These are phyloP conservation scores for Blastocystis sp. DNA, from an alignment of 352 stramenopile genomes.

Conservation along the genomic window DNA sequence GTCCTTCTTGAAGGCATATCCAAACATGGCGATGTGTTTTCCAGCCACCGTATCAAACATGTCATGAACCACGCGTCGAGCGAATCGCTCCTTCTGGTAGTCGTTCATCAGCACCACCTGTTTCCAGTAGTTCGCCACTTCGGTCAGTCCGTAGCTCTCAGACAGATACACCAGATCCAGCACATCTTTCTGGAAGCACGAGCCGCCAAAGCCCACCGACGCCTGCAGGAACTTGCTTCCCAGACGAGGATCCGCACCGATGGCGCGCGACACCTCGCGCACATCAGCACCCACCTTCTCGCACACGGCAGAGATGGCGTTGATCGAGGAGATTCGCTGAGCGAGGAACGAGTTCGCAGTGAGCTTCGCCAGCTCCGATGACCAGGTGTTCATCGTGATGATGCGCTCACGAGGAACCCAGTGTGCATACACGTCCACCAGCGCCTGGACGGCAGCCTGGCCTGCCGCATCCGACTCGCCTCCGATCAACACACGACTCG, in stretches of 20 bases:
- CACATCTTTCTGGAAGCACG: slow-evolving; percentile 99
- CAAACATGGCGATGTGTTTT: slow-evolving; percentile 98
- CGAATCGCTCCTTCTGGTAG: slow-evolving; percentile 98
- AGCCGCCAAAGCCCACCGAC: slow-evolving; percentile 95
- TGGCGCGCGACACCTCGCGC: slow-evolving; percentile 88
- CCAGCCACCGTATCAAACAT: slow-evolving; percentile 99
- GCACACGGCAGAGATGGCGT: slow-evolving; percentile 97
- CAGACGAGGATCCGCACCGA: slow-evolving; percentile 94
- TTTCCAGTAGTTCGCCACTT: slow-evolving; percentile 97
- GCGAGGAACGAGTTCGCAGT: slow-evolving; percentile 98
- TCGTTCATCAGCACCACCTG: slow-evolving; percentile 98
- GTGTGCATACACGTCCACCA: slow-evolving; percentile 91
- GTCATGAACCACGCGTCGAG: slow-evolving; percentile 86
- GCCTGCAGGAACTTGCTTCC: slow-evolving; percentile 92
- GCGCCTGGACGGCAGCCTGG: slow-evolving; percentile 75
- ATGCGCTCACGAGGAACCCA: slow-evolving; percentile 91
- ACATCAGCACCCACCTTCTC: slow-evolving; percentile 95
- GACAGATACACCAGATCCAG: slow-evolving; percentile 98
- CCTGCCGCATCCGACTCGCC: slow-evolving; percentile 83
- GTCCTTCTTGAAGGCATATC: slow-evolving; percentile 99
- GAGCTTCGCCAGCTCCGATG: slow-evolving; percentile 98
- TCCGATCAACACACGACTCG: slow-evolving; percentile 93
- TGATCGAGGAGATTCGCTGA: slow-evolving; percentile 97
- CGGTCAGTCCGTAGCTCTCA: slow-evolving; percentile 89
- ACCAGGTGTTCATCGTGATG: slow-evolving; percentile 98